These are phyloP conservation scores for Sophora flavescens DNA, from an alignment of 306 rosid genomes.

Conservation along the genomic window DNA sequence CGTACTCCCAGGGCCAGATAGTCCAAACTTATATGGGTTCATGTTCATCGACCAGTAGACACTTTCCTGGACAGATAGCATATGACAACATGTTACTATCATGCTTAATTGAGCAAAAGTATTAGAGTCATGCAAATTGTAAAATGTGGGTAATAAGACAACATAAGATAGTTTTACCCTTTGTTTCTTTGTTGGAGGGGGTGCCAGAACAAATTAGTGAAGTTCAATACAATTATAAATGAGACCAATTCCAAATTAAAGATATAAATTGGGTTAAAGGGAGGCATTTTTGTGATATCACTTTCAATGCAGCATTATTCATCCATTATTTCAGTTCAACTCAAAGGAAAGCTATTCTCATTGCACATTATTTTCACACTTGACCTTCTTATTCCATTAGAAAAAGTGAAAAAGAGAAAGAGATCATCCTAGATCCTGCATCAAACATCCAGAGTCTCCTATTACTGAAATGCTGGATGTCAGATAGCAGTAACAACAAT, in stretches of 20 bases:
- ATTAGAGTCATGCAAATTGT: slow-evolving; percentile 15
- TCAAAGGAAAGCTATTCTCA: background rate
- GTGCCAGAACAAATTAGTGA: background rate
- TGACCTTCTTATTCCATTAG: slow-evolving; percentile 14
- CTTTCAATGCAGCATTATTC: slow-evolving; percentile 24
- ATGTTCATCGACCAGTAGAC: slow-evolving; percentile 91
- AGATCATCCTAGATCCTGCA: background rate
- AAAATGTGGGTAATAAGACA: background rate
- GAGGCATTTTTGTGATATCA: background rate
- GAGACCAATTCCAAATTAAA: background rate
- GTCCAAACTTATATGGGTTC: slow-evolving; percentile 78
- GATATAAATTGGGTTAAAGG: slow-evolving; percentile 7
- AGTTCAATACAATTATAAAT: background rate
- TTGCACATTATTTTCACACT: slow-evolving; percentile 8
- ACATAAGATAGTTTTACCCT: background rate
- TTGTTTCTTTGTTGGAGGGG: background rate
- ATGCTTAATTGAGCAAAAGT: slow-evolving; percentile 9
- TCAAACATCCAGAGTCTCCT: slow-evolving; percentile 18
- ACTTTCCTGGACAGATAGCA: slow-evolving; percentile 65
- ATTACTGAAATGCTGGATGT: slow-evolving; percentile 5
- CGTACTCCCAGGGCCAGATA: slow-evolving; percentile 66
- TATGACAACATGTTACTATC: slow-evolving; percentile 18
- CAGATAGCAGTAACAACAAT: background rate
- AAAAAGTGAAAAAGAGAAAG: background rate
- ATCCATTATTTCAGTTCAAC: slow-evolving; percentile 23